Percentiles rank a stretch among this genome's conserved stretches.
These are phyloP conservation scores for Paecilomyces dactylethromorphus DNA, from an alignment of 2,329 filamentous ascomycete species.

Conservation along the genomic window DNA sequence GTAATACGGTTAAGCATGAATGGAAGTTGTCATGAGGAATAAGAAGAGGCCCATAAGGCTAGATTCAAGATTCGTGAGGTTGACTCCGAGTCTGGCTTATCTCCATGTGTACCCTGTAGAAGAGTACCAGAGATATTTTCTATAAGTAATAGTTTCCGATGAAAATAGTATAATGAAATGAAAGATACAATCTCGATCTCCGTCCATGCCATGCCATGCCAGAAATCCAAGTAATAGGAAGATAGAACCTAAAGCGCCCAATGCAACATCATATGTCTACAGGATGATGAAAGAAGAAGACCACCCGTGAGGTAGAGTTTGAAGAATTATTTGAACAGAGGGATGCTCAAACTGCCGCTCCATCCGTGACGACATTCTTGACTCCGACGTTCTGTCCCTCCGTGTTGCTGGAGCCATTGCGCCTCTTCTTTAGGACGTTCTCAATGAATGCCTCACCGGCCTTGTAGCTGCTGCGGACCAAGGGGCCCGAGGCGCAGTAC, in stretches of 20 bases:
- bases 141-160: neutral
- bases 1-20: too few relatives aligned
- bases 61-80: neutral
- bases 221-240: neutral
- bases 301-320: neutral
- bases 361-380: slow-evolving; percentile 17
- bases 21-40: neutral
- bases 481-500: slow-evolving; percentile 87
- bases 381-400: slow-evolving; percentile 17
- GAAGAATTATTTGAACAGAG: neutral
- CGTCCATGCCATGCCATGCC: neutral
- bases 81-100: neutral
- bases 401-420: slow-evolving; percentile 18
- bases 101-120: neutral
- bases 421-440: slow-evolving; percentile 85
- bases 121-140: neutral
- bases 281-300: neutral
- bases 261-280: neutral
- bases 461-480: slow-evolving; percentile 95
- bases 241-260: neutral
- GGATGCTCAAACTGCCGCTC: slow-evolving; percentile 18
- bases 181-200: neutral
- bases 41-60: neutral
- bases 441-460: slow-evolving; percentile 98
- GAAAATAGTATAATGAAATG: neutral